Conservation (phyloP, 176 grass and related monocot genomes). For the maize (Zea mays) region Zm-B73-REFERENCE-NAM-5.0 NC_050104.1:9697501-9698000, state of each 20-base stretch:
- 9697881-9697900: background rate
- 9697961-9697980: background rate
- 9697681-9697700: too few species aligned
- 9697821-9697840: background rate
- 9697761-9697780: background rate
- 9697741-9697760: too few species aligned
- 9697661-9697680: background rate
- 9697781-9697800: background rate
- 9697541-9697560: slow-evolving; percentile 19
- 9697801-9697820: background rate
- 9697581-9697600: background rate
- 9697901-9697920: background rate
- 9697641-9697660: too few species aligned
- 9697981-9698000: background rate
- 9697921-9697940: background rate
- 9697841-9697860: background rate
- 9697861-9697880: background rate
- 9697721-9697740: too few species aligned
- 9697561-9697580: background rate
- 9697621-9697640: background rate
- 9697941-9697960: background rate
- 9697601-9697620: background rate
- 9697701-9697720: too few species aligned
- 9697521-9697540: background rate
- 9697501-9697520: too few species aligned